These are phyloP conservation scores for Tephrocybe sp. DNA, from an alignment of 768 basidiomycete species.

Conservation along the genomic window DNA sequence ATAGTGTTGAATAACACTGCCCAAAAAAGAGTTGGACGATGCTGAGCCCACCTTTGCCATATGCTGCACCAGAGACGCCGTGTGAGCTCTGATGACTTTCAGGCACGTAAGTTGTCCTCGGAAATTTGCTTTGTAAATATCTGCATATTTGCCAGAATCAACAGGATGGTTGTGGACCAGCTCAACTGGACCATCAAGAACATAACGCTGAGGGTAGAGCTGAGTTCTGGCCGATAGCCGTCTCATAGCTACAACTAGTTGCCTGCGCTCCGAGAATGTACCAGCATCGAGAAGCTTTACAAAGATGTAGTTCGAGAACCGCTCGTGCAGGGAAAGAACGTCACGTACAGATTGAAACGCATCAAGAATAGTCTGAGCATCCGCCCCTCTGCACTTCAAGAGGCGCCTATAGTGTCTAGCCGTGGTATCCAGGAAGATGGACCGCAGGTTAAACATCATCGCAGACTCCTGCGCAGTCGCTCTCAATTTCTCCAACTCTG, in stretches of 20 bases:
- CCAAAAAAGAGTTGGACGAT: not conserved
- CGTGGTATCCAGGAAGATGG: not conserved
- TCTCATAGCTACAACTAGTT: slow-evolving; percentile 6
- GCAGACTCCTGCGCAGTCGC: not conserved
- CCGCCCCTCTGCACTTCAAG: not conserved
- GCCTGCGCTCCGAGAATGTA: not conserved
- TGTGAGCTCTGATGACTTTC: slow-evolving; percentile 3
- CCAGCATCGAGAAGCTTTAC: slow-evolving; percentile 3
- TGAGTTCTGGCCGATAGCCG: slow-evolving; percentile 7
- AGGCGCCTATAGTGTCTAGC: not conserved
- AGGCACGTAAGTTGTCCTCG: slow-evolving; percentile 2
- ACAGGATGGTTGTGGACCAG: not conserved
- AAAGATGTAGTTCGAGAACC: not conserved
- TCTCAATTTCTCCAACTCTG: not conserved
- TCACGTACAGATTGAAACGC: slow-evolving; percentile 4
- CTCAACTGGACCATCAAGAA: not conserved
- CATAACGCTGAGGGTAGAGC: slow-evolving; percentile 4
- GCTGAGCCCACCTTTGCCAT: not conserved
- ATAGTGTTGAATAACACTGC: not conserved
- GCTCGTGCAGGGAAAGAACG: not conserved
- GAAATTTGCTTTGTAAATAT: slow-evolving; percentile 1
- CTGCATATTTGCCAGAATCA: not conserved
- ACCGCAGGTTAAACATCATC: not conserved
- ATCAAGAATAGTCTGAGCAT: slow-evolving; percentile 8
- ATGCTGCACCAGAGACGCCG: not conserved